Percentiles rank a stretch among this genome's conserved stretches.
These are phyloP conservation scores for Eucalyptus cloeziana DNA, from an alignment of 345 rosid genomes.

Conservation along the genomic window DNA sequence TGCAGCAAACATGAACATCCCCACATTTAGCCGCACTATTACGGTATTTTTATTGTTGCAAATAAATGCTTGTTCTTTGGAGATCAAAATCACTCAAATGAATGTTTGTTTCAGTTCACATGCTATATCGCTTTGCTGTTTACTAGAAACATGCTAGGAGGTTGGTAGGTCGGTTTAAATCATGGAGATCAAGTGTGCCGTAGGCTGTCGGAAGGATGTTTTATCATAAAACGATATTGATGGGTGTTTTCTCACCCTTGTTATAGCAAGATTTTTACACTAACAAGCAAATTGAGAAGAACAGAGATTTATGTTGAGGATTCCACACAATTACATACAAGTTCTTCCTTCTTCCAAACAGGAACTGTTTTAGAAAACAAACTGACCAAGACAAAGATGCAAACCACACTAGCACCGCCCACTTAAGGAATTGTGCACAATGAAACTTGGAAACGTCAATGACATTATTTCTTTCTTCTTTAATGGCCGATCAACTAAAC, in stretches of 20 bases:
- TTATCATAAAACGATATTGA: background rate
- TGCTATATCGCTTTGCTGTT: background rate
- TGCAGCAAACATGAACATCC: background rate
- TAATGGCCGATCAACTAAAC: background rate
- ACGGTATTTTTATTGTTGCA: background rate
- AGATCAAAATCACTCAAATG: background rate
- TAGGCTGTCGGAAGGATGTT: background rate
- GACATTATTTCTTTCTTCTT: background rate
- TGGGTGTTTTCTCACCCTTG: background rate
- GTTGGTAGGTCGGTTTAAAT: background rate
- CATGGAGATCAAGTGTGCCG: background rate
- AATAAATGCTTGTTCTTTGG: background rate
- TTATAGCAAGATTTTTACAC: background rate
- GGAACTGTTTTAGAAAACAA: background rate
- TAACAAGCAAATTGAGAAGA: background rate
- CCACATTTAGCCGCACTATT: background rate
- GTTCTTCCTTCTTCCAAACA: background rate
- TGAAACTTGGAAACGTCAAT: background rate
- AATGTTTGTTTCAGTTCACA: background rate
- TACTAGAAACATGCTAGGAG: background rate
- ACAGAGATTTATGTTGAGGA: background rate
- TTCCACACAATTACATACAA: background rate
- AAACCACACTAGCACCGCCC: conserved; percentile 2
- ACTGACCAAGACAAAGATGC: background rate
- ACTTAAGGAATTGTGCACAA: background rate